A percentile compares a stretch with the other conserved stretches of the same genome.
These are phyloP conservation scores for Paxillus ammoniavirescens DNA, from an alignment of 768 basidiomycete genomes.

Conservation along the genomic window DNA sequence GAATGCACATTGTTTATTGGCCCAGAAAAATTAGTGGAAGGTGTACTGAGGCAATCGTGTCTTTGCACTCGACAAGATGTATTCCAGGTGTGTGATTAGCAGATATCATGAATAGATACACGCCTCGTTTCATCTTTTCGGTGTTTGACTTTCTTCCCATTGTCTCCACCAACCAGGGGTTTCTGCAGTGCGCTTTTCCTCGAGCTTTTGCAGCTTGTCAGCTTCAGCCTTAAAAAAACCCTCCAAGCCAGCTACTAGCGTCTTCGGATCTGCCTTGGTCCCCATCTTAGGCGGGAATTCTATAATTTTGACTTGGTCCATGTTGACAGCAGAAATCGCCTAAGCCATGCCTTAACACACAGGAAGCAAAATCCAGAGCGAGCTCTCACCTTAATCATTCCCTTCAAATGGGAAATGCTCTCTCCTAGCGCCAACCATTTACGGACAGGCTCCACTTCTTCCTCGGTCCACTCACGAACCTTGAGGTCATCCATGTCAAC, in stretches of 20 bases:
- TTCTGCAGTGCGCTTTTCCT: conserved; percentile 19
- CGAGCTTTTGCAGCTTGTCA: conserved; percentile 19
- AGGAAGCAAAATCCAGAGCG: not conserved
- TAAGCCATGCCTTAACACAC: conserved; percentile 5
- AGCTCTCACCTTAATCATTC: conserved; percentile 24
- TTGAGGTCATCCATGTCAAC: conserved; percentile 35
- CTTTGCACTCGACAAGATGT: too few relatives aligned
- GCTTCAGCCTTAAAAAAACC: conserved; percentile 23
- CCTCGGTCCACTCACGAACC: conserved; percentile 39
- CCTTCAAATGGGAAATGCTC: conserved; percentile 24
- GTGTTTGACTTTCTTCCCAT: conserved; percentile 25
- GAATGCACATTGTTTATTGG: conserved; percentile 18
- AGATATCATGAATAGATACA: not conserved
- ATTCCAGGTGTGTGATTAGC: too few relatives aligned
- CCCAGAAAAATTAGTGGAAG: not conserved
- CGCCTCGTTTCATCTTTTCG: not conserved
- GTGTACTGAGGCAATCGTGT: not conserved
- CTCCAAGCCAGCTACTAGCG: conserved; percentile 19
- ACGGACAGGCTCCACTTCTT: conserved; percentile 34
- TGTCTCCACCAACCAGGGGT: conserved; percentile 32
- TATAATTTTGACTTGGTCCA: conserved; percentile 12
- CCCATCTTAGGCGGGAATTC: conserved; percentile 9
- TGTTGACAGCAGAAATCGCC: conserved; percentile 15
- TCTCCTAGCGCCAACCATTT: conserved; percentile 39
- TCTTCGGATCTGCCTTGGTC: conserved; percentile 13